Evolutionary conservation across 192 early-diverging fungal species (phyloP), one percentile per base, ranked within the genome.

Genomic region (Coemansia sp.): DNA sequence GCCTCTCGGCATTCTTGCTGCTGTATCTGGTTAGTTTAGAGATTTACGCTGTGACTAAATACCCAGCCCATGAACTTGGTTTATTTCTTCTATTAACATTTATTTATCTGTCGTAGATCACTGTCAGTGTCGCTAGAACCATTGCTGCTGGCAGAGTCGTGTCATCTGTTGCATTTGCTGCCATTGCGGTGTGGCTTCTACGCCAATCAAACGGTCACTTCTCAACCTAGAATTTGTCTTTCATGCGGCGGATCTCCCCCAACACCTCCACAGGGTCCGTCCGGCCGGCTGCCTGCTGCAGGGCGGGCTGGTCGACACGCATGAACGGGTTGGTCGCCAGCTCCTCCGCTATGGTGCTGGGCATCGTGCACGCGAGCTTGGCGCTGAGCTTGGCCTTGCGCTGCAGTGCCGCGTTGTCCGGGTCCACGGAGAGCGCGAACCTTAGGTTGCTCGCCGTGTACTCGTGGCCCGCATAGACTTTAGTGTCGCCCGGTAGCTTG

Each of bases 391-490:
- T 73, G n/a, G 88, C 79, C 76, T 94, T 94, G 1, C 83, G 74
- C 37, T 75, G 62, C 2, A 98, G 76, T 36, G 75, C 78, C n/a
- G 74, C 31, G 72, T 98, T 97, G 17, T 88, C 62, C 0, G 90
- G 89, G n/a, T 97, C 94, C 21, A 97, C 84, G 9, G 83, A 79
- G 6, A 71, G 69, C 0, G 95, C 94, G 86, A 97, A 97, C 64
- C 86, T 66, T 14, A 90, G 75, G 66, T 93, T 91, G 11, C 83
- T 70, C 6, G 67, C 66, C 3, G 95, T 99, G 66, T 99, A 98
- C 75, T 98, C 96, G 70, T 99, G 95, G 2, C 95, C 94, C 73
- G 91, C 94, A 60, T 91, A 98, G 7, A 98, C 93, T 61, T 87
- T 78, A 1, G 96, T 98, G 36, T 93, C 90, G 11, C 83, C 67